Evolutionary conservation across 2,329 filamentous ascomycete species (phyloP), one percentile per base, ranked within the genome.

Genomic region (Pyricularia pennisetigena): DNA sequence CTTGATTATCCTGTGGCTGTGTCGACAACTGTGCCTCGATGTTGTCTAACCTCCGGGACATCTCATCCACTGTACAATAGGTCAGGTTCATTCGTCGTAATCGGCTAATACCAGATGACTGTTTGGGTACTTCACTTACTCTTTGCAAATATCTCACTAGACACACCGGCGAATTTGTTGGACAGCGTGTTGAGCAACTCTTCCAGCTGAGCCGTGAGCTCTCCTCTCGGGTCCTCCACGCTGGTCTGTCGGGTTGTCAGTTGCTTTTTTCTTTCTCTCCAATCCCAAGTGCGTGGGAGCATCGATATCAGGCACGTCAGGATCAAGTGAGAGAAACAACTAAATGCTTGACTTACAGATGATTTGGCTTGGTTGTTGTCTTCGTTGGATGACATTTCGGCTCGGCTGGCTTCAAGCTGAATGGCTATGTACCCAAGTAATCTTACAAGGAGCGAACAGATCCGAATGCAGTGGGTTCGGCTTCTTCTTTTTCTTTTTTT

Each of bases 131-230:
- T 20, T n/a, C n/a, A 81, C 89, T 76, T 78, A 97, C 93, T 92
- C 80, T 97, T 97, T 54, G 90, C 86, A 73, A 97, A 92, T 69
- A 97, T 90, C 79, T 97, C 94, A 69, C 88, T 90, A 9, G 92
- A 96, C 5, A 97, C 88, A 14, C 86, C 87, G 24, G 91, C 89
- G 77, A 97, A 97, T 77, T 97, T 97, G 77, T 87, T 90, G 67
- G 91, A 92, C 0, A 97, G 81, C 64, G 92, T 90, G 75, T 94
- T 93, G 4, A 97, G 82, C 2, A 97, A 85, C 59, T 97, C 92
- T 73, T 97, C 94, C 1, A 97, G 90, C 1, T 93, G 92, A 4
- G 87, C 87, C 2, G 88, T 88, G 68, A 96, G 85, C 75, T 94
- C 90, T 62, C 85, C 82, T 8, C 82, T 83, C 64, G 82, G 79